Base-by-base conservation (phyloP, 768 basidiomycete genomes). In the Psilocybe cubensis region DNA sequence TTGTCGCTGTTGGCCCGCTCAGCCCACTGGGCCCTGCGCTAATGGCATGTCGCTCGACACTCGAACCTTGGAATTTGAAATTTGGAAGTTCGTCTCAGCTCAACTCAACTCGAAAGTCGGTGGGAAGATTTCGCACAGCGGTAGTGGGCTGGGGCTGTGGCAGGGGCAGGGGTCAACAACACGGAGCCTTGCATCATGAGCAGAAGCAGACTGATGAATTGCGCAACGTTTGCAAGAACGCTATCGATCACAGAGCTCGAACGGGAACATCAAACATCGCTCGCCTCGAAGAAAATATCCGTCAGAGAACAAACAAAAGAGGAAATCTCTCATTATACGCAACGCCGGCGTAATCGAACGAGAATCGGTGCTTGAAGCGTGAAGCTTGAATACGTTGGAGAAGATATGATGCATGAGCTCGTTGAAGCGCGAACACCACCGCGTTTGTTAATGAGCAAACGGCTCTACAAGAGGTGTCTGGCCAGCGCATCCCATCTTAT, bases 251-350 rank as follows among this genome's bases (percentile, higher is more conserved):
- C 74, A 0, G 72, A 78, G 7, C 74, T 88, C 9, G 80, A 81
- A 5, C 79, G 81, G 55, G 87, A 91, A 65, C 78, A 76, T 8
- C 78, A 82, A 82, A 76, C 33, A 71, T 80, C 9, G 53, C 74
- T n/a, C 83, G 84, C 21, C 75, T 88, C 17, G 80, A 89, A 70
- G 81, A 81, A 24, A 80, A 82, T 55, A 65, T 88, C 35, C 79
- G 75, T 3, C 77, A 82, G 33, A 83, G 83, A n/a, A n/a, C n/a
- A n/a, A n/a, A n/a, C n/a, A n/a, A 82, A 89, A 54, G 69, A 75
- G 14, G 85, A 90, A 48, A 73, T 86, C 20, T 67, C 75, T 2
- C 76, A 77, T n/a, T 76, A 79, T 33, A 76, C 77, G 8, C 69
- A 76, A 52, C 81, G 78, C n/a, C n/a, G n/a, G n/a, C 14, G 68